A percentile compares a stretch with the other conserved stretches of the same genome.
These are phyloP conservation scores for Pulicaria dysenterica DNA, from an alignment of 129 eudicot genomes.

Conservation along the genomic window DNA sequence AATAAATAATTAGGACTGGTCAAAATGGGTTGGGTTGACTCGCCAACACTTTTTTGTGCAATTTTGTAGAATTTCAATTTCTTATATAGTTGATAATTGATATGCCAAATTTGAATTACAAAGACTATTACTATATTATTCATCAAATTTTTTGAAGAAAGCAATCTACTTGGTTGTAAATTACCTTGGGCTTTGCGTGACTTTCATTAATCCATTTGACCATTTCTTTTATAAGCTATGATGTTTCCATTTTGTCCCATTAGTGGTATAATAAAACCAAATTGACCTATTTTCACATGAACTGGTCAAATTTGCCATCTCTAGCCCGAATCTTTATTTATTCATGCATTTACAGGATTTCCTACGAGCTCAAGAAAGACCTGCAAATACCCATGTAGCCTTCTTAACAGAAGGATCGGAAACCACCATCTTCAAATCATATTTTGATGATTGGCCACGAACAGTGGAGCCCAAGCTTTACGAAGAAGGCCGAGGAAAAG, in stretches of 20 bases:
- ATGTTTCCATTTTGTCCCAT: neutral
- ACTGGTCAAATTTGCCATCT: neutral
- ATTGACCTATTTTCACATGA: neutral
- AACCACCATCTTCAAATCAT: constrained; percentile 59
- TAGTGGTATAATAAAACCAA: neutral
- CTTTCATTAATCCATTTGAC: neutral
- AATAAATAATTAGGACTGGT: neutral
- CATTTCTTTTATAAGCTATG: neutral
- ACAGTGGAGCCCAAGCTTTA: constrained; percentile 51
- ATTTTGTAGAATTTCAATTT: neutral
- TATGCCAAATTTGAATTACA: neutral
- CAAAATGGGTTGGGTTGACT: neutral
- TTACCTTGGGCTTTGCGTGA: neutral
- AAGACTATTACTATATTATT: neutral
- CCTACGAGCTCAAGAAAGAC: constrained; percentile 51
- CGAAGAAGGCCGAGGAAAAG: constrained; percentile 77
- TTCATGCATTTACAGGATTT: constrained; percentile 41
- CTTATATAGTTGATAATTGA: neutral
- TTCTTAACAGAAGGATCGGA: constrained; percentile 68
- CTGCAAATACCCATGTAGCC: constrained; percentile 45
- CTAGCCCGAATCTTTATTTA: neutral
- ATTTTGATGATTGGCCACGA: constrained; percentile 66
- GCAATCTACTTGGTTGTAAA: neutral
- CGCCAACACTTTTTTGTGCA: neutral
- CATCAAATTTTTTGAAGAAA: neutral